Base-by-base conservation (phyloP, 2,329 filamentous ascomycete species). In the Claviceps fusiformis region DNA sequence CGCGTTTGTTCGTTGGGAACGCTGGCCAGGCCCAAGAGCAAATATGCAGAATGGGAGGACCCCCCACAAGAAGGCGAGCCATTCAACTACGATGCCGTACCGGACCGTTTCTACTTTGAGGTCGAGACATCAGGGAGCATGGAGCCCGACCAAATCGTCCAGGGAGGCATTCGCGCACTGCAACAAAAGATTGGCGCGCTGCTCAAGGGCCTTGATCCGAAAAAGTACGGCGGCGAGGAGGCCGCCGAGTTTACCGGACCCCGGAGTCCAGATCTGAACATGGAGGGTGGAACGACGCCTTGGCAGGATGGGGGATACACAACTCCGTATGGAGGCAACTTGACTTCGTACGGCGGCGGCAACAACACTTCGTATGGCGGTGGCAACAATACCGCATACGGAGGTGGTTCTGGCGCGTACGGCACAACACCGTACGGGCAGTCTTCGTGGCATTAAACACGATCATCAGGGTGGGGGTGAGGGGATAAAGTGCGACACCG, bases 11-110 rank as follows among this genome's bases (percentile, higher is more conserved):
- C 15, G 15, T 15, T 33, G 37, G 41, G 11, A 10, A 11, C 10
- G 9, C 27, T 19, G 37, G 19, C 51, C 3, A 91, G 80, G 91
- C 90, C 90, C 62, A 86, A 85, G 72, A 89, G 81, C 67, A 83
- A 86, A 71, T 91, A 91, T 64, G 84, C 85, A 27, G 79, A 82
- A 46, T 88, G 86, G 78, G 89, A 95, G 68, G 86, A 90, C 52
- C 83, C 87, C 9, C 79, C 83, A 0, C 82, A 87, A 61, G 87
- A 93, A 60, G 89, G 89, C 62, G 88, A 95, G 63, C 80, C 84
- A 0, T 97, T 97, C 70, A 85, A 97, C 72, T 97, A 89, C 70
- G 86, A 95, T 63, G 92, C 90, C 10, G 80, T 86, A 27, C 92
- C 93, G 5, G 78, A 77, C 58, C 82, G 81, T 61, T 98, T 96